Evolutionary conservation across 192 early-diverging fungal species (phyloP).

Genomic region (Linnemannia schmuckeri): DNA sequence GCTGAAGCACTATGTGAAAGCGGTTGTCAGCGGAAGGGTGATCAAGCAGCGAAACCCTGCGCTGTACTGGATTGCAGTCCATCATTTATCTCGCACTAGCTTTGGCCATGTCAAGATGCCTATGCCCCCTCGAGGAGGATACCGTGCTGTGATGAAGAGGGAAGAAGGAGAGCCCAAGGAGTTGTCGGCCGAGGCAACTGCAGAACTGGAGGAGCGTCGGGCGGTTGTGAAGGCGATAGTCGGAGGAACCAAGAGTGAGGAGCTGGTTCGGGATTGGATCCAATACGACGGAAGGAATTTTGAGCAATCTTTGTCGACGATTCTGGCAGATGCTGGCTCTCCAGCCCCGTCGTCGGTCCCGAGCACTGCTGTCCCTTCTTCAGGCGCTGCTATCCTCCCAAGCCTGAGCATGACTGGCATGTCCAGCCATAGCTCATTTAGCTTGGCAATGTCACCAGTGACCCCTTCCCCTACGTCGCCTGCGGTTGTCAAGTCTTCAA

Average conservation of each 20-base stretch:
- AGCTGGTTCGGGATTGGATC: constrained; percentile 44
- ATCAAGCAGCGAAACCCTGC: constrained; percentile 53
- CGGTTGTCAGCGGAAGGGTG: constrained; percentile 45
- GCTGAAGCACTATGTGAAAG: constrained; percentile 35
- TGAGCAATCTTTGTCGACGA: constrained; percentile 17
- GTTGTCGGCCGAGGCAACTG: constrained; percentile 1
- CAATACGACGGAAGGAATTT: constrained; percentile 52
- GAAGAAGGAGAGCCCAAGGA: not conserved
- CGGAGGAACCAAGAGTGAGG: constrained; percentile 37
- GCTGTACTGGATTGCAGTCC: constrained; percentile 51
- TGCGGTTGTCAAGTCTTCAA: constrained; percentile 15
- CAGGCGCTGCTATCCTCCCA: not conserved
- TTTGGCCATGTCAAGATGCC: constrained; percentile 47
- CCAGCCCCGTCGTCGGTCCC: not conserved
- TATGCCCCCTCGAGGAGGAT: not conserved
- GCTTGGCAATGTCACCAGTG: not conserved
- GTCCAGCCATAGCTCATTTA: not conserved
- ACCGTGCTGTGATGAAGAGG: not conserved
- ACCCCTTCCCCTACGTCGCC: not conserved
- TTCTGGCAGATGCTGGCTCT: not conserved
- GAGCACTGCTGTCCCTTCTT: not conserved
- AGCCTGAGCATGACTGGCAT: not conserved
- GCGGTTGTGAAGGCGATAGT: constrained; percentile 34
- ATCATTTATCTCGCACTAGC: constrained; percentile 33
- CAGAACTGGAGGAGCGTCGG: constrained; percentile 30